phyloP scores from a whole-genome alignment of 148 eudicot species.

The Rhododendron vialii region DNA sequence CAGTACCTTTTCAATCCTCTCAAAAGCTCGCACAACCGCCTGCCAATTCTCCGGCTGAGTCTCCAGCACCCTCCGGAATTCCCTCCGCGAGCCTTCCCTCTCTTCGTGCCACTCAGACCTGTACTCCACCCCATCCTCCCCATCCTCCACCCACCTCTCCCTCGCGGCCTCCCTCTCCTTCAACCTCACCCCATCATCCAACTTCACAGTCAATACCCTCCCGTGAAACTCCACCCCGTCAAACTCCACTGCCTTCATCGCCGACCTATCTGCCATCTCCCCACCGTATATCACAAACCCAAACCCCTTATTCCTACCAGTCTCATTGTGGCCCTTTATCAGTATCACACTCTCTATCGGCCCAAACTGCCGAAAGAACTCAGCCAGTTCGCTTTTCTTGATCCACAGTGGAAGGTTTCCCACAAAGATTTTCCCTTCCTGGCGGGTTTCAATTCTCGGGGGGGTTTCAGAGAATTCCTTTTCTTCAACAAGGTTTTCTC shows the following conservation, averaged over 20 bases:
- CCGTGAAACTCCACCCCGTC: constrained; percentile 98
- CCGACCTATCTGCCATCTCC: constrained; percentile 45
- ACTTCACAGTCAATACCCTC: constrained; percentile 71
- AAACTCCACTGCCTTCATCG: constrained; percentile 86
- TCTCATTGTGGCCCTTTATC: constrained; percentile 69
- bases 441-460: constrained; percentile 33
- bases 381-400: constrained; percentile 62
- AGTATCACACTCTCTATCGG: constrained; percentile 70
- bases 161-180: constrained; percentile 47
- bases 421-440: constrained; percentile 80
- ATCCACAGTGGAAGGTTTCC: constrained; percentile 87
- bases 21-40: constrained; percentile 81
- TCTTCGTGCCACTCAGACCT: constrained; percentile 75
- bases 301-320: constrained; percentile 77
- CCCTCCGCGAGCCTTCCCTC: constrained; percentile 57
- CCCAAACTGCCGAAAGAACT: constrained; percentile 89
- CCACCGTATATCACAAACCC: constrained; percentile 80
- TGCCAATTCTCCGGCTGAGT: constrained; percentile 91
- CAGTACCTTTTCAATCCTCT: constrained; percentile 79
- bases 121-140: constrained; percentile 40
- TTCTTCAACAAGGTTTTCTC: background rate
- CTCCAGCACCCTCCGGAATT: constrained; percentile 61
- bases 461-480: background rate
- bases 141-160: constrained; percentile 60
- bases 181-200: constrained; percentile 81